phyloP scores from a whole-genome alignment of 2,329 filamentous ascomycete genomes.

The Tricladium varicosporioides region DNA sequence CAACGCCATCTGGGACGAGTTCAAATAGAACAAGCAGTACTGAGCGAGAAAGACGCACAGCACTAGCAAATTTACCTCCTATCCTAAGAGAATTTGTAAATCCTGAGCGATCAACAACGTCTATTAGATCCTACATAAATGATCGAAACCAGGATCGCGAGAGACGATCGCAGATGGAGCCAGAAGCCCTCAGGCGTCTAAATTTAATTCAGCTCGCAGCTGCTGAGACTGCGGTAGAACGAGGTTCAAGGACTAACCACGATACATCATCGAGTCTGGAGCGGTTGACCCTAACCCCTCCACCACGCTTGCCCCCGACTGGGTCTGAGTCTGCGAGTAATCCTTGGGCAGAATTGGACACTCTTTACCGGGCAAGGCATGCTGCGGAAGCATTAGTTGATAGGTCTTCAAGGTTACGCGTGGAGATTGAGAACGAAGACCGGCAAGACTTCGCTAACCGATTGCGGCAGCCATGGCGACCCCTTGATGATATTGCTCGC shows the following conservation, averaged over 20 bases:
- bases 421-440: conserved; percentile 31
- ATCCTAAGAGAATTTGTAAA: conserved; percentile 33
- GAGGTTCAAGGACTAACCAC: conserved; percentile 18
- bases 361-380: conserved; percentile 39
- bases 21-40: conserved; percentile 9
- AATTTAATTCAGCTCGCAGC: conserved; percentile 27
- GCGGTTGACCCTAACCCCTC: conserved; percentile 20
- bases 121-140: conserved; percentile 34
- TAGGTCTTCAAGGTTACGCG: conserved; percentile 25
- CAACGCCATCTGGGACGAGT: conserved; percentile 9
- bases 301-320: conserved; percentile 27
- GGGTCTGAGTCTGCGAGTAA: conserved; percentile 32
- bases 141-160: conserved; percentile 36
- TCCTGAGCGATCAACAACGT: conserved; percentile 29
- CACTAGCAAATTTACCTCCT: conserved; percentile 25
- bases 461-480: conserved; percentile 29
- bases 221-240: conserved; percentile 24
- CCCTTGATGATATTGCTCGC: conserved; percentile 17
- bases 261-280: conserved; percentile 29
- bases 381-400: conserved; percentile 24
- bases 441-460: conserved; percentile 33
- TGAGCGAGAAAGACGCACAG: conserved; percentile 25
- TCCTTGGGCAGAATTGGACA: conserved; percentile 43
- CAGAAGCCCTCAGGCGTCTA: conserved; percentile 25
- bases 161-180: conserved; percentile 22